Percentiles rank a stretch among this genome's conserved stretches.
phyloP scores from a whole-genome alignment of 768 basidiomycete genomes.

The Hygrophorus pudorinus region DNA sequence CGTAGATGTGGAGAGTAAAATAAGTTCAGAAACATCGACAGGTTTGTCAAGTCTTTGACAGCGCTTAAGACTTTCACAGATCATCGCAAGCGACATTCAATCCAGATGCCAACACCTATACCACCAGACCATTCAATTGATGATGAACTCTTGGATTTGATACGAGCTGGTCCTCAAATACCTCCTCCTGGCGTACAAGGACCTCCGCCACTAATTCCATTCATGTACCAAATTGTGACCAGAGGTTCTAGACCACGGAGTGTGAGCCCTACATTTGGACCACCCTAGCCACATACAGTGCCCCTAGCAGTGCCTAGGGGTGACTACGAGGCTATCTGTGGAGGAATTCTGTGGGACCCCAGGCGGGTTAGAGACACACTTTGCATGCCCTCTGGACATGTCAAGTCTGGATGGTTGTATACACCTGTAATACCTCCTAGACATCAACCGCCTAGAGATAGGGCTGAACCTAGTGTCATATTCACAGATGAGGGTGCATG shows the following conservation, averaged over 20 bases:
- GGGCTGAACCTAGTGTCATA: neutral
- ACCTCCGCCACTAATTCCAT: slow-evolving; percentile 45
- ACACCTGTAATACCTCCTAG: slow-evolving; percentile 3
- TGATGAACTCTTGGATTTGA: slow-evolving; percentile 49
- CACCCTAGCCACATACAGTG: slow-evolving; percentile 19
- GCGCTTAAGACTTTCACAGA: slow-evolving; percentile 10
- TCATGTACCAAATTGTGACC: slow-evolving; percentile 44
- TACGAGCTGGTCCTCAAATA: slow-evolving; percentile 35
- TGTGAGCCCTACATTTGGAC: slow-evolving; percentile 23
- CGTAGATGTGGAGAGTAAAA: slow-evolving; percentile 3
- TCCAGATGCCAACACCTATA: slow-evolving; percentile 32
- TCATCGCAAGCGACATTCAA: slow-evolving; percentile 1
- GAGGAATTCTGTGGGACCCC: neutral
- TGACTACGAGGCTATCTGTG: neutral
- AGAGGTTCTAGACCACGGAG: slow-evolving; percentile 23
- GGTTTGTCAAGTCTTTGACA: slow-evolving; percentile 16
- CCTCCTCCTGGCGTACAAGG: slow-evolving; percentile 30
- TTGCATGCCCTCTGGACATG: neutral
- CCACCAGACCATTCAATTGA: slow-evolving; percentile 45
- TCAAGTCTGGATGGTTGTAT: slow-evolving; percentile 3
- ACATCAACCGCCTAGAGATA: neutral
- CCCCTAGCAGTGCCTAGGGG: slow-evolving; percentile 12
- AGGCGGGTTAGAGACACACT: neutral
- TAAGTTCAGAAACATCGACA: slow-evolving; percentile 3
- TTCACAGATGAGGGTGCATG: neutral